Conservation (phyloP, 352 stramenopile species). For the Globisporangium irregulare region DNA sequence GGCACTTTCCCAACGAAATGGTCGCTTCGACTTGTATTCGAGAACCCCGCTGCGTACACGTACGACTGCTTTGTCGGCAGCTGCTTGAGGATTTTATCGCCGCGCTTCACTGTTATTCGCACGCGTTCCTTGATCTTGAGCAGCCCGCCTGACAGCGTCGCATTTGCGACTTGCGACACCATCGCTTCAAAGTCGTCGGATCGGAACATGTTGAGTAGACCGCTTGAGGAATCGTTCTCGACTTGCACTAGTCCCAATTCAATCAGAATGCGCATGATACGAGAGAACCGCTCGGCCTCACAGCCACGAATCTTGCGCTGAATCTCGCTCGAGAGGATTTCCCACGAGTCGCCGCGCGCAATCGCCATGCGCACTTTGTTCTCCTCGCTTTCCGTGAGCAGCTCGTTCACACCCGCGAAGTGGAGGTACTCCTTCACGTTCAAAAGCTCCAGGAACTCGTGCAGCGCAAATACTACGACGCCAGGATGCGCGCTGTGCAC, state of each 20-base stretch:
- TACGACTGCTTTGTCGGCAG: slow-evolving; percentile 56
- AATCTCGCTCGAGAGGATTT: slow-evolving; percentile 33
- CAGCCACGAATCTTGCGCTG: slow-evolving; percentile 60
- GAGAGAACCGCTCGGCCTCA: slow-evolving; percentile 70
- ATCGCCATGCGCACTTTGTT: slow-evolving; percentile 42
- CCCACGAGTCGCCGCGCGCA: slow-evolving; percentile 46
- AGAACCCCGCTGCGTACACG: slow-evolving; percentile 62
- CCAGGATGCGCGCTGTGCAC: not conserved
- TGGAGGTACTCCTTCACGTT: slow-evolving; percentile 72
- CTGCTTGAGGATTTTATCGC: slow-evolving; percentile 44
- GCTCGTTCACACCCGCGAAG: slow-evolving; percentile 59
- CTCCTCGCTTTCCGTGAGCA: slow-evolving; percentile 66
- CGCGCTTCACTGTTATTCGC: slow-evolving; percentile 54
- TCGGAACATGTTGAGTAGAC: slow-evolving; percentile 54
- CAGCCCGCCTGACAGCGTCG: slow-evolving; percentile 63
- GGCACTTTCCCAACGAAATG: slow-evolving; percentile 54
- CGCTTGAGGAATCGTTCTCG: slow-evolving; percentile 46
- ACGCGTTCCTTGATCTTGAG: slow-evolving; percentile 51
- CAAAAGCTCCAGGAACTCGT: slow-evolving; percentile 68
- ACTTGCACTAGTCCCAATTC: slow-evolving; percentile 64
- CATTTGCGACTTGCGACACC: slow-evolving; percentile 73
- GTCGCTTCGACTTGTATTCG: slow-evolving; percentile 46
- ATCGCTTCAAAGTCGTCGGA: slow-evolving; percentile 71
- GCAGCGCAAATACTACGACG: slow-evolving; percentile 51
- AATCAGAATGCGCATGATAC: slow-evolving; percentile 65